Conservation (phyloP, 2,329 filamentous ascomycete species). For the Aspergillus novofumigatus region DNA sequence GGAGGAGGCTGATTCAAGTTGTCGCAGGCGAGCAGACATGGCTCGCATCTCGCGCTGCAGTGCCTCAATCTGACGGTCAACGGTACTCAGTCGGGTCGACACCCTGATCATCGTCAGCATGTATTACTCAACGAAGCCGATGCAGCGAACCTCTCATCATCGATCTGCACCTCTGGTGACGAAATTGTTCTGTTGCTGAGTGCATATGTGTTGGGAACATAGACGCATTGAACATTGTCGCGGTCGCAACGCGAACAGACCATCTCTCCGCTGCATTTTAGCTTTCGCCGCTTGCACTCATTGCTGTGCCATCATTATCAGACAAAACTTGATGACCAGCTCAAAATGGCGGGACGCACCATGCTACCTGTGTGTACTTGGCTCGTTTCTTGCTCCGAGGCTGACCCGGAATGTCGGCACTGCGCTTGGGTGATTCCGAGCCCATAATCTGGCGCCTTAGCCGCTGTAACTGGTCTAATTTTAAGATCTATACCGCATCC, state of each 20-base stretch:
- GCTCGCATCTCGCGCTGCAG: slow-evolving; percentile 28
- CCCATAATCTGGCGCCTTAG: slow-evolving; percentile 5
- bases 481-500: neutral
- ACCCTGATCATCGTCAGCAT: slow-evolving; percentile 10
- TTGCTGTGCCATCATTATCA: slow-evolving; percentile 46
- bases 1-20: slow-evolving; percentile 21
- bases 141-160: slow-evolving; percentile 19
- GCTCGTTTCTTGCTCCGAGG: slow-evolving; percentile 28
- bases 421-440: slow-evolving; percentile 2
- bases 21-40: slow-evolving; percentile 26
- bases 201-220: slow-evolving; percentile 57
- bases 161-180: slow-evolving; percentile 6
- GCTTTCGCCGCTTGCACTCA: slow-evolving; percentile 70
- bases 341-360: slow-evolving; percentile 18
- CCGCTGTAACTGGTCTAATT: neutral
- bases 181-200: neutral
- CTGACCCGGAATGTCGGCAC: slow-evolving; percentile 13
- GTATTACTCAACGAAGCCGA: neutral
- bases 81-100: slow-evolving; percentile 15
- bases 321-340: neutral
- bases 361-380: slow-evolving; percentile 34
- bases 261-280: slow-evolving; percentile 69
- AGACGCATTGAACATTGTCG: slow-evolving; percentile 62
- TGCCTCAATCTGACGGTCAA: slow-evolving; percentile 25
- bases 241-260: slow-evolving; percentile 60